Conservation (phyloP, 345 rosid genomes). For the Cardamine resedifolia region DNA sequence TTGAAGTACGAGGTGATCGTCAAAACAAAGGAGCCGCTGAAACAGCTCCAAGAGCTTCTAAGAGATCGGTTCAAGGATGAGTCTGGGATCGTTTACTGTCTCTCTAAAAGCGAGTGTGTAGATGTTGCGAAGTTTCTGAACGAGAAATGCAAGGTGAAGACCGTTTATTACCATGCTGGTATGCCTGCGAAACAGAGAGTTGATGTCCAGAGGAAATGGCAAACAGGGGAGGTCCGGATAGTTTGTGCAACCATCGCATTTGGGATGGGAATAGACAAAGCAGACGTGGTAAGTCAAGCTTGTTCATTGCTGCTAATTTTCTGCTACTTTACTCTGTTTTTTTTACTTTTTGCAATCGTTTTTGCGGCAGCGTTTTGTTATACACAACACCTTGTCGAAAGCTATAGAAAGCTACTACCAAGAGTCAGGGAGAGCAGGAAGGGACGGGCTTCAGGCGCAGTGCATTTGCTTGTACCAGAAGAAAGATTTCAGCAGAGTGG, state of each 20-base stretch:
- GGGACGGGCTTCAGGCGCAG: slow-evolving; percentile 68
- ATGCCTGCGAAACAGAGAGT: slow-evolving; percentile 71
- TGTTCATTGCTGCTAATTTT: neutral
- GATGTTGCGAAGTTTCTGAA: slow-evolving; percentile 77
- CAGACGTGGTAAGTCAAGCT: slow-evolving; percentile 76
- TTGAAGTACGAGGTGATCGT: slow-evolving; percentile 78
- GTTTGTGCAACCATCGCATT: slow-evolving; percentile 93
- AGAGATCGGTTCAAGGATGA: slow-evolving; percentile 65
- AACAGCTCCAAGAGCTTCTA: slow-evolving; percentile 78
- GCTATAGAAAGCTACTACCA: slow-evolving; percentile 93
- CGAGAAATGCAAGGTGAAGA: slow-evolving; percentile 68
- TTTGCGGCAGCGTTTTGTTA: slow-evolving; percentile 66
- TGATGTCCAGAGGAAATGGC: slow-evolving; percentile 83
- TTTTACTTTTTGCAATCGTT: neutral
- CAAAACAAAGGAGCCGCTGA: slow-evolving; percentile 71
- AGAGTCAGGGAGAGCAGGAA: slow-evolving; percentile 93
- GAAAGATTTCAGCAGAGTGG: slow-evolving; percentile 92
- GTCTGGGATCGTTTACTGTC: slow-evolving; percentile 82
- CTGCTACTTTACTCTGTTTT: neutral
- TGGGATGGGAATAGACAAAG: slow-evolving; percentile 98
- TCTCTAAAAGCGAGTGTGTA: slow-evolving; percentile 80
- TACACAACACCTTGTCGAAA: slow-evolving; percentile 92
- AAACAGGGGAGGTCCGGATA: slow-evolving; percentile 69
- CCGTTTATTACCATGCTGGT: slow-evolving; percentile 82
- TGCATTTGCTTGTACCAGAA: slow-evolving; percentile 80